These are phyloP conservation scores for Tillandsia fasciculata DNA, from an alignment of 176 grass and related monocot genomes.

Conservation along the genomic window DNA sequence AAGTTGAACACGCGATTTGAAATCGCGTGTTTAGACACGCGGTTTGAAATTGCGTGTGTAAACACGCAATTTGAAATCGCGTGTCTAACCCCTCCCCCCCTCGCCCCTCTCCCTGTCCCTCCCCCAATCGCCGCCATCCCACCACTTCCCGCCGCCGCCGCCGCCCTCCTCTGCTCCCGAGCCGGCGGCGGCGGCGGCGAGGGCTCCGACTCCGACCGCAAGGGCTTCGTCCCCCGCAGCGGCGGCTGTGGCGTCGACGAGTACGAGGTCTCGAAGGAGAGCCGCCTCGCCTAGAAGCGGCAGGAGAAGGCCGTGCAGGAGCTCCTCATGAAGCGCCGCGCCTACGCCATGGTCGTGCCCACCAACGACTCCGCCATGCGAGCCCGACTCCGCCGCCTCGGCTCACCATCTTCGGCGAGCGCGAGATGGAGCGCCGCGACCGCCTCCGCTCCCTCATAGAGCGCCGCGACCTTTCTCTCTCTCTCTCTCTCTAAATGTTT, in stretches of 20 bases:
- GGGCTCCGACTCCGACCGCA: constrained; percentile 7
- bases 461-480: constrained; percentile 29
- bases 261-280: constrained; percentile 76
- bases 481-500: too few relatives aligned
- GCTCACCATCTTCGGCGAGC: constrained; percentile 80
- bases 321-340: constrained; percentile 69
- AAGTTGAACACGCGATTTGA: too few relatives aligned
- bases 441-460: constrained; percentile 72
- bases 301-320: constrained; percentile 94
- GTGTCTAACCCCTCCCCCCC: background rate
- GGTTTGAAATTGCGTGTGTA: too few relatives aligned
- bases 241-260: constrained; percentile 27
- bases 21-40: too few relatives aligned
- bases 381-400: constrained; percentile 64
- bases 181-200: constrained; percentile 4
- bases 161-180: constrained; percentile 3
- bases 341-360: constrained; percentile 91
- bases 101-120: constrained; percentile 32
- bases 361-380: constrained; percentile 83
- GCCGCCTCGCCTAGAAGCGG: constrained; percentile 70
- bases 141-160: constrained; percentile 26
- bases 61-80: too few relatives aligned
- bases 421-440: constrained; percentile 86
- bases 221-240: constrained; percentile 11
- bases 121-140: constrained; percentile 56